Percentiles rank a stretch among this genome's conserved stretches.
Conservation (phyloP, 2,329 filamentous ascomycete species). For the Colletotrichum eremochloae region DNA sequence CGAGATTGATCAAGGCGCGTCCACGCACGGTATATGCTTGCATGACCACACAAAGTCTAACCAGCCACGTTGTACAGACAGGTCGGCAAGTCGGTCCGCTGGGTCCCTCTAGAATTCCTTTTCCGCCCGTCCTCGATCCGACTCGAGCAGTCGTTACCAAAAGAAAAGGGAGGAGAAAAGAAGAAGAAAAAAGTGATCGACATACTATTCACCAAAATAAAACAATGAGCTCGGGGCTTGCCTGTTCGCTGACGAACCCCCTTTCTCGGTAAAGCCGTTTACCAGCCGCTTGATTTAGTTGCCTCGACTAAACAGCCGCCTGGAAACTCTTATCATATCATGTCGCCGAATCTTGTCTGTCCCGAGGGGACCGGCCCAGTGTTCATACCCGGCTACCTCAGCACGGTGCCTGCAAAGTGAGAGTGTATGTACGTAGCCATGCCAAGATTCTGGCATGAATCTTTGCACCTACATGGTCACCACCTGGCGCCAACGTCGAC, state of each 20-base stretch:
- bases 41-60: background rate
- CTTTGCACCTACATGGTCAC: background rate
- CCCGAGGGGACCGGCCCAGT: background rate
- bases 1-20: background rate
- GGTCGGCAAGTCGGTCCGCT: conserved; percentile 17
- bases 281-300: background rate
- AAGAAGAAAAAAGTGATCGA: conserved; percentile 15
- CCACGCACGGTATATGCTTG: conserved; percentile 2
- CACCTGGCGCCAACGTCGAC: conserved; percentile 12
- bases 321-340: background rate
- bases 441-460: conserved; percentile 1
- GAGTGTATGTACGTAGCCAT: background rate
- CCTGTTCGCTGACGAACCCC: conserved; percentile 22
- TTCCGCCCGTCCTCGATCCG: background rate
- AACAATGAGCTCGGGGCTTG: conserved; percentile 20
- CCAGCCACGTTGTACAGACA: conserved; percentile 30
- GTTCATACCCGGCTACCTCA: background rate
- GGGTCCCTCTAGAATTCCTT: background rate
- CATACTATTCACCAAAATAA: conserved; percentile 11
- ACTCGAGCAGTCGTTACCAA: background rate
- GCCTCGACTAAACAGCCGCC: background rate
- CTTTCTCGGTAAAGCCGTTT: conserved; percentile 21
- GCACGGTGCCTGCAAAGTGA: background rate
- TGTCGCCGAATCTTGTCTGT: background rate
- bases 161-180: background rate